Evolutionary conservation across 345 rosid species (phyloP).

Genomic region (Lepidium didymum): DNA sequence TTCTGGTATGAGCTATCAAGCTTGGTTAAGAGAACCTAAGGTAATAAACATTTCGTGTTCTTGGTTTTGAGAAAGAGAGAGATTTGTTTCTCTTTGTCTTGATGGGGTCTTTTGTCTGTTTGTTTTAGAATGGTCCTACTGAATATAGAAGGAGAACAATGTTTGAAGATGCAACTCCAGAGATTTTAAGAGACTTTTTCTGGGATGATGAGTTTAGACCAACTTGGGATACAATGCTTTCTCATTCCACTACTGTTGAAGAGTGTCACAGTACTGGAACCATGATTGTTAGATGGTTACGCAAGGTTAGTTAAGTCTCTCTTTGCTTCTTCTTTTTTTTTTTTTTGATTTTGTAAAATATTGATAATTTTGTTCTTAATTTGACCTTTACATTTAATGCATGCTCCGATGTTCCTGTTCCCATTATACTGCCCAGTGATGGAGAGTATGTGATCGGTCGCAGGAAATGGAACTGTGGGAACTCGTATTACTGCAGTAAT

Average conservation of each 20-base stretch:
- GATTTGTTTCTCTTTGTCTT: not conserved
- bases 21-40: conserved; percentile 72
- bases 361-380: no score
- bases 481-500: conserved; percentile 62
- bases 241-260: conserved; percentile 39
- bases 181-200: conserved; percentile 64
- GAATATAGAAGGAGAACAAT: conserved; percentile 58
- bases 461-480: conserved; percentile 60
- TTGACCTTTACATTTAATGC: no score
- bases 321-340: not conserved
- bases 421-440: conserved; percentile 80
- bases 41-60: conserved; percentile 16
- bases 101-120: not conserved
- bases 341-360: not conserved
- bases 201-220: conserved; percentile 78
- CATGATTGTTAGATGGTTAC: conserved; percentile 78
- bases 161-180: conserved; percentile 64
- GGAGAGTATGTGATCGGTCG: conserved; percentile 82
- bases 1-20: conserved; percentile 56
- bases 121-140: conserved; percentile 58
- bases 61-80: not conserved
- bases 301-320: conserved; percentile 42
- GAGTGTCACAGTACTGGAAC: conserved; percentile 60
- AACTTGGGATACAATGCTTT: conserved; percentile 83
- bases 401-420: conserved; percentile 40